Percentiles rank a stretch among this genome's conserved stretches.
These are phyloP conservation scores for Tylopilus cervinicoccineus DNA, from an alignment of 768 basidiomycete genomes.

Conservation along the genomic window DNA sequence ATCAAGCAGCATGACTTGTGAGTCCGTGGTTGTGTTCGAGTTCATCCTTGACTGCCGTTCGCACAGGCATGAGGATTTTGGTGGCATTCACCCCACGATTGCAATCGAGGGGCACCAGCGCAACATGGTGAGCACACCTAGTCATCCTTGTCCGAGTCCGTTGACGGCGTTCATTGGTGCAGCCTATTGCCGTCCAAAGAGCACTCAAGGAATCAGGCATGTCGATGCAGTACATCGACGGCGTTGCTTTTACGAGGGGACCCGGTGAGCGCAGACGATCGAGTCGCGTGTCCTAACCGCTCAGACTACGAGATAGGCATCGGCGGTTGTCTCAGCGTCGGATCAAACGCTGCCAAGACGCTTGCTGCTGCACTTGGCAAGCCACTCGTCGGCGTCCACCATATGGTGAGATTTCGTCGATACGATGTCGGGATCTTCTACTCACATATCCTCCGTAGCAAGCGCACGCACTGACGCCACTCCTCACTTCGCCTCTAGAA, in stretches of 20 bases:
- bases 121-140: conserved; percentile 59
- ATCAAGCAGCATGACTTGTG: conserved; percentile 73
- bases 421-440: background rate
- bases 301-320: conserved; percentile 47
- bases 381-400: conserved; percentile 87
- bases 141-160: background rate
- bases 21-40: conserved; percentile 11
- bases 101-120: conserved; percentile 78
- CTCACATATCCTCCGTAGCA: conserved; percentile 47
- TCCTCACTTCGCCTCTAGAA: conserved; percentile 52
- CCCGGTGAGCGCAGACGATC: conserved; percentile 48
- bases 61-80: conserved; percentile 30
- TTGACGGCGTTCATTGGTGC: background rate
- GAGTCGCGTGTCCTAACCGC: background rate
- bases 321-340: conserved; percentile 74
- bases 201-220: conserved; percentile 68
- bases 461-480: conserved; percentile 85
- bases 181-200: conserved; percentile 71
- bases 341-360: conserved; percentile 78
- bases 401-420: conserved; percentile 63
- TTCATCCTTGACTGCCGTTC: background rate
- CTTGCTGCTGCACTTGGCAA: conserved; percentile 75
- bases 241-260: conserved; percentile 88
- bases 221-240: conserved; percentile 63
- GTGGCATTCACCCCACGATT: conserved; percentile 75